Base-by-base conservation (phyloP, 495 filamentous ascomycete species). In the Tuber calosporum region DNA sequence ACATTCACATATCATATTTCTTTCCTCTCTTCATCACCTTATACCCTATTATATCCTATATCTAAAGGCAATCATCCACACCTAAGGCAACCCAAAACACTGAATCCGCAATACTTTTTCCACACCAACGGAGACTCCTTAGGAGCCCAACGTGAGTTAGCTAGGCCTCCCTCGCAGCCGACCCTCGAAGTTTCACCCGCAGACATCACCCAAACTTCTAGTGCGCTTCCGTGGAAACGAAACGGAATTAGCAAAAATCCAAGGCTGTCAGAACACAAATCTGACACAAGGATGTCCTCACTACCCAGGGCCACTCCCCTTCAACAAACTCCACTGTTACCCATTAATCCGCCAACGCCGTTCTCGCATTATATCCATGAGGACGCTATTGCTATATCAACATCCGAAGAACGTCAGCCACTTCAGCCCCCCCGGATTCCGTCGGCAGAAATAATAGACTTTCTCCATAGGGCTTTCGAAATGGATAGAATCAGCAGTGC, bases 401-500 rank as follows among this genome's bases (percentile, higher is more conserved):
- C 26, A 17, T 4, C 26, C 13, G 26, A 34, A 62, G 26, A 15
- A 4, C 53, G 53, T 34, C 53, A 4, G 53, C 26, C 53, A 34
- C 26, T 4, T 34, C 53, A 62, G 34, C 26, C 26, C 26, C 53
- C 53, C 53, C 53, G 34, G 26, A 30, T 62, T 62, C 26, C 53
- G 1, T 34, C 30, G 11, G 26, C 26, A 17, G 13, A 13, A 34
- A 62, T 62, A 34, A 62, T 62, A n/a, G 53, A 62, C 53, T 62
- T 62, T 13, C 53, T 62, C 13, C 53, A 62, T 34, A 34, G 53
- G 15, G 53, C 53, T 26, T 62, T 62, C 15, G 53, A 62, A 19
- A 62, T 62, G 53, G 53, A 62, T 48, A 71, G 70, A 30, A 68
- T 67, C 42, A 77, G 58, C 62, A 67, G 67, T 36, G 76, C 58